Conservation (phyloP, 2,329 filamentous ascomycete species). For the Eutypella sp. region DNA sequence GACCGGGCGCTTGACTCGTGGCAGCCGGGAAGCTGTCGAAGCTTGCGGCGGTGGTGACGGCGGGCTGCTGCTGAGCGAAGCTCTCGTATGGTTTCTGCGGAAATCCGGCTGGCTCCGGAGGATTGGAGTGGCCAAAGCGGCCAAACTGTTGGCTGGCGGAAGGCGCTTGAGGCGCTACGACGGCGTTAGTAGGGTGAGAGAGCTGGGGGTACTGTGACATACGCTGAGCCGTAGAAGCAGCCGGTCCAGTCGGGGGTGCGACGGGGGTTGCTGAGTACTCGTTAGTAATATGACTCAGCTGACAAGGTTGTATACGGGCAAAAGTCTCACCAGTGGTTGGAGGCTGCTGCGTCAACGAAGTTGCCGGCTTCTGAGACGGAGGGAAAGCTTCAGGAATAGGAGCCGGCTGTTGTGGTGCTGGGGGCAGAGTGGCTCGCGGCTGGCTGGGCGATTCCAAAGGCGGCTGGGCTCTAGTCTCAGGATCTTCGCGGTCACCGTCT, state of each 20-base stretch:
- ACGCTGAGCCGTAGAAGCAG: slow-evolving; percentile 21
- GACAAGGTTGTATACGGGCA: slow-evolving; percentile 6
- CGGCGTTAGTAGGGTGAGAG: slow-evolving; percentile 28
- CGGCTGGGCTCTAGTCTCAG: slow-evolving; percentile 88
- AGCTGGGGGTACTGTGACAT: slow-evolving; percentile 24
- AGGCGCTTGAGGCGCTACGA: slow-evolving; percentile 48
- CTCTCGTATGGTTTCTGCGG: slow-evolving; percentile 82
- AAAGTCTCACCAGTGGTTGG: slow-evolving; percentile 27
- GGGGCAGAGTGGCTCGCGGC: slow-evolving; percentile 82
- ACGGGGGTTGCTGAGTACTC: slow-evolving; percentile 21
- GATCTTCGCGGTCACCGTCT: slow-evolving; percentile 90
- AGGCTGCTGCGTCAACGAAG: slow-evolving; percentile 36
- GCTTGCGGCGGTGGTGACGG: slow-evolving; percentile 34
- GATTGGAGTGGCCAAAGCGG: slow-evolving; percentile 59
- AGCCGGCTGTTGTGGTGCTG: slow-evolving; percentile 53
- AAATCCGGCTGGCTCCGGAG: slow-evolving; percentile 56
- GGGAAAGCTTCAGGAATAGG: slow-evolving; percentile 51
- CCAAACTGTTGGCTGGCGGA: slow-evolving; percentile 61
- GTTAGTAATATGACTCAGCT: slow-evolving; percentile 14
- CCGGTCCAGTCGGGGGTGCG: slow-evolving; percentile 22
- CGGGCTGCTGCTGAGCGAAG: slow-evolving; percentile 72
- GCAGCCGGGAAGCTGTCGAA: slow-evolving; percentile 58
- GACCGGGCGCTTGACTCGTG: slow-evolving; percentile 51
- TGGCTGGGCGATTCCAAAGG: slow-evolving; percentile 88
- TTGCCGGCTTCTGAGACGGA: slow-evolving; percentile 47